Conservation (phyloP, 805 yeast species). For the Starmerella kuoi region DNA sequence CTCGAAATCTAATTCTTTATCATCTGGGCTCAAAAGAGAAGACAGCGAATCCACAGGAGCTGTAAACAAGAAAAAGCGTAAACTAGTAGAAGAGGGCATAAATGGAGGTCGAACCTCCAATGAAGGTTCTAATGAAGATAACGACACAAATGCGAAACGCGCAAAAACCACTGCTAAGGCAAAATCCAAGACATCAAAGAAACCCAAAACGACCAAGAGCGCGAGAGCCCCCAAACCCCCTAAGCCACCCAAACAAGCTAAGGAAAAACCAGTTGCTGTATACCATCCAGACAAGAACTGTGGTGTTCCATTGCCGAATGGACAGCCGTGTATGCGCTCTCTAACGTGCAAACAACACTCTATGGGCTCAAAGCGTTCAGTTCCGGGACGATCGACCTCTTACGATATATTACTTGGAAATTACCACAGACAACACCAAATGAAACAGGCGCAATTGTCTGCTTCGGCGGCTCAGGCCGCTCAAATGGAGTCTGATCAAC, state of each 20-base stretch:
- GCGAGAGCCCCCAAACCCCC: conserved; percentile 9
- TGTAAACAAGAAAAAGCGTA: too few species aligned
- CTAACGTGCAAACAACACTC: conserved; percentile 95
- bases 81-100: too few species aligned
- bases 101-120: too few species aligned
- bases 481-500: conserved; percentile 14
- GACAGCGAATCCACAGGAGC: too few species aligned
- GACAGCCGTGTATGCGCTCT: conserved; percentile 93
- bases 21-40: too few species aligned
- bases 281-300: conserved; percentile 47
- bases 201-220: conserved; percentile 6
- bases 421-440: conserved; percentile 86
- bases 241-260: conserved; percentile 27
- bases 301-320: conserved; percentile 87
- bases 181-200: conserved; percentile 8
- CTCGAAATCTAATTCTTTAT: too few species aligned
- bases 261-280: conserved; percentile 49
- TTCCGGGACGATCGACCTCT: conserved; percentile 83
- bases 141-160: neutral
- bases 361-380: conserved; percentile 96
- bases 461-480: conserved; percentile 18
- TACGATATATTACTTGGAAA: conserved; percentile 79
- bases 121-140: neutral
- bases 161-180: conserved; percentile 6
- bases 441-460: conserved; percentile 35